Percentiles rank a stretch among this genome's conserved stretches.
Conservation (phyloP, 1,139 yeast genomes). For the Casaregolazyma lundiana region DNA sequence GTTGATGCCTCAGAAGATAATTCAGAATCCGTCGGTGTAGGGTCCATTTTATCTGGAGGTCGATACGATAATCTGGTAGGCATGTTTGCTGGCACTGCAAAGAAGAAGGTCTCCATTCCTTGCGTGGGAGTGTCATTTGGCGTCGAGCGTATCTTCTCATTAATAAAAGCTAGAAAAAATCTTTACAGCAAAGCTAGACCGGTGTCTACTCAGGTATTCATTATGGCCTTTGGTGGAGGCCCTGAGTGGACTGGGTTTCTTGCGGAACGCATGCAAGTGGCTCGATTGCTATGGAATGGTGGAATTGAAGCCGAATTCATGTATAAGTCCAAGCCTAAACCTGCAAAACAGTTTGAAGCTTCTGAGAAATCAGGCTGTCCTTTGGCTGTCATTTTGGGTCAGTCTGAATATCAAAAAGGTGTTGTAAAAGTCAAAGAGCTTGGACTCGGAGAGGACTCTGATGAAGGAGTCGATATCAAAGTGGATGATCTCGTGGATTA, state of each 20-base stretch:
- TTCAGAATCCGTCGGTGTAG: slow-evolving; percentile 94
- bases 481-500: slow-evolving; percentile 53
- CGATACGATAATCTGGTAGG: slow-evolving; percentile 95
- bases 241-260: slow-evolving; percentile 91
- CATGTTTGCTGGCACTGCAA: slow-evolving; percentile 76
- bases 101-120: slow-evolving; percentile 75
- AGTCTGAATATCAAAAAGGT: slow-evolving; percentile 83
- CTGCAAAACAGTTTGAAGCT: slow-evolving; percentile 93
- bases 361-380: slow-evolving; percentile 94
- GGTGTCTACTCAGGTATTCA: slow-evolving; percentile 83
- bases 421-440: slow-evolving; percentile 77
- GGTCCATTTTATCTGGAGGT: slow-evolving; percentile 98
- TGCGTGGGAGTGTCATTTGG: slow-evolving; percentile 98
- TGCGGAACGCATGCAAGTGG: slow-evolving; percentile 81
- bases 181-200: slow-evolving; percentile 64
- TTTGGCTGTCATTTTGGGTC: slow-evolving; percentile 87
- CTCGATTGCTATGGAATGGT: slow-evolving; percentile 77
- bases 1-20: slow-evolving; percentile 75
- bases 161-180: slow-evolving; percentile 68
- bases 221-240: slow-evolving; percentile 99
- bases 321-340: slow-evolving; percentile 88
- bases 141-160: slow-evolving; percentile 87
- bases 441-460: slow-evolving; percentile 85
- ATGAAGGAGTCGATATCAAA: slow-evolving; percentile 75
- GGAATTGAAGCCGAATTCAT: slow-evolving; percentile 88